Percentiles rank a stretch among this genome's conserved stretches.
phyloP scores from a whole-genome alignment of 2,329 filamentous ascomycete genomes.

The Mollisia scopiformis region DNA sequence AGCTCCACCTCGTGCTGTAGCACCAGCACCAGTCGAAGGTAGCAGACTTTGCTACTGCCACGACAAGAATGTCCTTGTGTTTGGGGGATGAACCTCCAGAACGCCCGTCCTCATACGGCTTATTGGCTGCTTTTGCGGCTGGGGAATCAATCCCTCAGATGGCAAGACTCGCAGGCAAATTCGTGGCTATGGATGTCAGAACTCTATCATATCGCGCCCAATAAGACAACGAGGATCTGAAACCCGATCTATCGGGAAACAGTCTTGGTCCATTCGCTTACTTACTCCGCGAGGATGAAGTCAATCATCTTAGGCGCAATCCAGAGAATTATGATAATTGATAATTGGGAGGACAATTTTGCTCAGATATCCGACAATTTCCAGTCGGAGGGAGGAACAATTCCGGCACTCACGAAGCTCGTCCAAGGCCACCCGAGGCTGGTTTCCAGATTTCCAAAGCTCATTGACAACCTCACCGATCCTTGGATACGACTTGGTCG shows the following conservation, averaged over 20 bases:
- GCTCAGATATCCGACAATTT: slow-evolving; percentile 29
- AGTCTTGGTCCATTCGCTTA: slow-evolving; percentile 51
- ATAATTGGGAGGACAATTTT: slow-evolving; percentile 36
- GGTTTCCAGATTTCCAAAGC: slow-evolving; percentile 49
- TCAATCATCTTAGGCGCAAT: slow-evolving; percentile 36
- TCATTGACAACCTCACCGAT: slow-evolving; percentile 38
- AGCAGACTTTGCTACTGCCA: too few relatives aligned
- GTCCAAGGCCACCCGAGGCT: slow-evolving; percentile 44
- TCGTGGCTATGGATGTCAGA: slow-evolving; percentile 53
- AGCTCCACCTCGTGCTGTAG: too few relatives aligned
- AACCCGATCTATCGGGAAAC: slow-evolving; percentile 45
- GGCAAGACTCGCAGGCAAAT: slow-evolving; percentile 53
- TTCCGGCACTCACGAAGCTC: slow-evolving; percentile 47
- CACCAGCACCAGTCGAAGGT: too few relatives aligned
- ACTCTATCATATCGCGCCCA: slow-evolving; percentile 34
- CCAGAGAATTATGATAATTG: slow-evolving; percentile 44
- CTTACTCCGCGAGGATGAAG: slow-evolving; percentile 41
- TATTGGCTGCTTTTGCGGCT: too few relatives aligned
- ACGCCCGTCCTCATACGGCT: too few relatives aligned
- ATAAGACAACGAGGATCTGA: slow-evolving; percentile 35
- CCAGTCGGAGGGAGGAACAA: slow-evolving; percentile 42
- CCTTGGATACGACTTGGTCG: too few relatives aligned
- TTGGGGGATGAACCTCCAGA: too few relatives aligned
- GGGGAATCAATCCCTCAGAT: too few relatives aligned
- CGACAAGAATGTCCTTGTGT: too few relatives aligned